These are phyloP conservation scores for Penicillium canescens DNA, from an alignment of 495 filamentous ascomycete genomes.

Conservation along the genomic window DNA sequence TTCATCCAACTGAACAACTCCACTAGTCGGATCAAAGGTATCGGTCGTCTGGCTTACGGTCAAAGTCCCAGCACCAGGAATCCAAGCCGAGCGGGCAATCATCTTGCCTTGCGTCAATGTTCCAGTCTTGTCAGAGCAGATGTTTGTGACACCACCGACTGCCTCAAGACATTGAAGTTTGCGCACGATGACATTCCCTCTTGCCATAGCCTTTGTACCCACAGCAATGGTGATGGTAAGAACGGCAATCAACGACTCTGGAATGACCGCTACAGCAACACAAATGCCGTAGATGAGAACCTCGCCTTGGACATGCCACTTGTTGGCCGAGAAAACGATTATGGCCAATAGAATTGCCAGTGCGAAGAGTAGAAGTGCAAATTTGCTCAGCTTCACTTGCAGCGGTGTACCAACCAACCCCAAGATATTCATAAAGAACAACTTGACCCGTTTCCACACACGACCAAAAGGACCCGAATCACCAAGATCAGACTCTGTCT, in stretches of 20 bases:
- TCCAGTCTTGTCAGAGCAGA: slow-evolving; percentile 87
- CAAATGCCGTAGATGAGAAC: slow-evolving; percentile 83
- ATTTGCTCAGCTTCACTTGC: slow-evolving; percentile 75
- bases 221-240: slow-evolving; percentile 73
- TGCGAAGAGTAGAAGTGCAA: slow-evolving; percentile 74
- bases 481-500: slow-evolving; percentile 56
- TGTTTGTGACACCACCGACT: slow-evolving; percentile 82
- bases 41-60: slow-evolving; percentile 54
- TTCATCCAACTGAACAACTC: slow-evolving; percentile 47
- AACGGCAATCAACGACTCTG: slow-evolving; percentile 71
- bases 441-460: slow-evolving; percentile 57
- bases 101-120: slow-evolving; percentile 78
- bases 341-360: slow-evolving; percentile 74
- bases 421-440: slow-evolving; percentile 56
- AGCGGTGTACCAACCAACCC: slow-evolving; percentile 82
- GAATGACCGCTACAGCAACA: slow-evolving; percentile 71
- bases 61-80: slow-evolving; percentile 61
- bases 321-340: slow-evolving; percentile 77
- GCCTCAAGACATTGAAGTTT: slow-evolving; percentile 79
- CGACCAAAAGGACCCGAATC: slow-evolving; percentile 66
- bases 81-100: slow-evolving; percentile 78
- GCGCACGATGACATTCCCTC: slow-evolving; percentile 76
- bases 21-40: slow-evolving; percentile 66
- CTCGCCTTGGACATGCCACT: slow-evolving; percentile 67
- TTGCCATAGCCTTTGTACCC: slow-evolving; percentile 72